Evolutionary conservation across 768 basidiomycete species (phyloP).

Genomic region (Phaeotremella skinneri): DNA sequence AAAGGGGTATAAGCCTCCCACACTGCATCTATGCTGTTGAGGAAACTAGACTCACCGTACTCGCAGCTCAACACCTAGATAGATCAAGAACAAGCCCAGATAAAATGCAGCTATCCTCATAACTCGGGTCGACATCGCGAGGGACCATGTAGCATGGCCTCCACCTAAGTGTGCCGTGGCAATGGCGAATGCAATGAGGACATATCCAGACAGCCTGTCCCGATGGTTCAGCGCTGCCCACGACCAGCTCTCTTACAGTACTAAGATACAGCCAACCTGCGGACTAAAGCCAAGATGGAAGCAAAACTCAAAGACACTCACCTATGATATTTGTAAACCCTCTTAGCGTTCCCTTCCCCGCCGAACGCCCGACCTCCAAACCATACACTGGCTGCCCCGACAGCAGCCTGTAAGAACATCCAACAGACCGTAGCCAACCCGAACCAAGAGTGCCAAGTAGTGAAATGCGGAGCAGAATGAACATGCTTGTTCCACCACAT

Average conservation of each 20-base stretch:
- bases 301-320: conserved; percentile 14
- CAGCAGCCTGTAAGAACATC: conserved; percentile 59
- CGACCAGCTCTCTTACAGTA: not conserved
- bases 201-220: conserved; percentile 68
- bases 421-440: conserved; percentile 65
- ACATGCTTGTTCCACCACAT: conserved; percentile 64
- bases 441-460: conserved; percentile 74
- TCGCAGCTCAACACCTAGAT: conserved; percentile 30
- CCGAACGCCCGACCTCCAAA: conserved; percentile 67
- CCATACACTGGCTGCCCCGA: conserved; percentile 79
- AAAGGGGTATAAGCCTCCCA: not conserved
- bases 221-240: not conserved
- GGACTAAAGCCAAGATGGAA: not conserved
- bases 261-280: not conserved
- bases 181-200: conserved; percentile 63
- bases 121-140: conserved; percentile 24
- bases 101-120: conserved; percentile 40
- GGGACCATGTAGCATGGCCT: conserved; percentile 63
- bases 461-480: conserved; percentile 61
- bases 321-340: conserved; percentile 80
- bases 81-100: conserved; percentile 40
- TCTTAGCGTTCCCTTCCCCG: conserved; percentile 68
- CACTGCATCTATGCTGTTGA: not conserved
- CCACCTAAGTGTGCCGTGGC: conserved; percentile 70
- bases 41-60: conserved; percentile 33